Evolutionary conservation across 2,329 filamentous ascomycete genomes (phyloP).

Genomic region (Trichoderma citrinoviride): DNA sequence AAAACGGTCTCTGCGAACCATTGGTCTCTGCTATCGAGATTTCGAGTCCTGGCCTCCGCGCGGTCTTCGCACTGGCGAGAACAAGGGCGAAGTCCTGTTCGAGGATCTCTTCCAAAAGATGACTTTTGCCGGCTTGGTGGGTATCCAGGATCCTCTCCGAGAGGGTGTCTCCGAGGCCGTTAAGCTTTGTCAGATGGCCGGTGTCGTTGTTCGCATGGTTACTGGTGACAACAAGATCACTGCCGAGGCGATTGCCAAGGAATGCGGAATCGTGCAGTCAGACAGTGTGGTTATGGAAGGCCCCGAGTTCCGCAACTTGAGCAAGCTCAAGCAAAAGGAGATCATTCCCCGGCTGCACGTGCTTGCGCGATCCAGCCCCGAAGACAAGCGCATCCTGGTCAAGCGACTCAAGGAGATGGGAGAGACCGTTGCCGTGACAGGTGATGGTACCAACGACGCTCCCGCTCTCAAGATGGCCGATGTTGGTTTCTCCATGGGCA

Average conservation of each 20-base stretch:
- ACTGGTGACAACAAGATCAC: conserved; percentile 81
- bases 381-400: conserved; percentile 73
- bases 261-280: conserved; percentile 70
- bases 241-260: conserved; percentile 72
- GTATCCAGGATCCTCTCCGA: conserved; percentile 78
- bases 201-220: conserved; percentile 80
- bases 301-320: conserved; percentile 72
- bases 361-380: conserved; percentile 70
- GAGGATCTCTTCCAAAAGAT: conserved; percentile 66
- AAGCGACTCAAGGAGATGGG: conserved; percentile 67
- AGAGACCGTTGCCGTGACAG: conserved; percentile 79
- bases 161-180: conserved; percentile 73
- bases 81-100: conserved; percentile 61
- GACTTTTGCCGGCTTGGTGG: conserved; percentile 67
- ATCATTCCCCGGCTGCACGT: conserved; percentile 69
- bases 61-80: conserved; percentile 53
- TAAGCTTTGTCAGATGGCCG: conserved; percentile 68
- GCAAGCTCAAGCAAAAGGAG: conserved; percentile 61
- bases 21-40: conserved; percentile 79
- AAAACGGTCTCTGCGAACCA: conserved; percentile 75
- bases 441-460: conserved; percentile 81
- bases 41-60: conserved; percentile 81
- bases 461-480: conserved; percentile 78
- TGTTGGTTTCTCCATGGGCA: conserved; percentile 83
- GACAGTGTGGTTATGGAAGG: conserved; percentile 74